Conservation (phyloP, 2,329 filamentous ascomycete species). For the Boeremia lycopersici region DNA sequence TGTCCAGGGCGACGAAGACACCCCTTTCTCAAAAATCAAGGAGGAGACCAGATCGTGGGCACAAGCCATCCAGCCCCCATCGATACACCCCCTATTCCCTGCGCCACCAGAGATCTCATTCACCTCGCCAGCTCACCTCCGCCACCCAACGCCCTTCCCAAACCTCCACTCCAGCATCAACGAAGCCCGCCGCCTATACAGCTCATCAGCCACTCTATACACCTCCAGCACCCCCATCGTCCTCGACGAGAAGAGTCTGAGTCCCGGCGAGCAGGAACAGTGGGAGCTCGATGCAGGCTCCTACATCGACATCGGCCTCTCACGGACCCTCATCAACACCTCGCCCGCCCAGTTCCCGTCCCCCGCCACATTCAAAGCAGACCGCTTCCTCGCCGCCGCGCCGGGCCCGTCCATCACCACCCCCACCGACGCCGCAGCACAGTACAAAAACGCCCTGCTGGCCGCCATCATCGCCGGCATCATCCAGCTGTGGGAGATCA, state of each 20-base stretch:
- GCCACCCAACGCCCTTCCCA: slow-evolving; percentile 26
- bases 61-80: slow-evolving; percentile 41
- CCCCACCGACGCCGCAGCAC: slow-evolving; percentile 19
- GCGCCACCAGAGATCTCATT: slow-evolving; percentile 42
- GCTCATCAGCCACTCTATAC: slow-evolving; percentile 28
- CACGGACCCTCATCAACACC: slow-evolving; percentile 38
- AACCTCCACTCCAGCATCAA: slow-evolving; percentile 39
- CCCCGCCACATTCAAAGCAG: slow-evolving; percentile 32
- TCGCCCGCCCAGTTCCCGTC: slow-evolving; percentile 30
- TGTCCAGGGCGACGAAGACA: slow-evolving; percentile 5
- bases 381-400: slow-evolving; percentile 31
- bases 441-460: slow-evolving; percentile 33
- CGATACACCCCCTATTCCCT: slow-evolving; percentile 45
- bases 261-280: slow-evolving; percentile 27
- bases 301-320: slow-evolving; percentile 41
- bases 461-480: slow-evolving; percentile 41
- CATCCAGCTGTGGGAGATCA: slow-evolving; percentile 44
- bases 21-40: slow-evolving; percentile 32
- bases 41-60: slow-evolving; percentile 40
- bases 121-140: slow-evolving; percentile 15
- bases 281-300: slow-evolving; percentile 36
- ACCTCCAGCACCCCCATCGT: slow-evolving; percentile 27
- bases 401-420: slow-evolving; percentile 25
- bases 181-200: slow-evolving; percentile 41
- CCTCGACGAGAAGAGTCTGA: slow-evolving; percentile 28